Conservation (phyloP, 2,329 filamentous ascomycete species). For the Teratosphaeria zuluensis region DNA sequence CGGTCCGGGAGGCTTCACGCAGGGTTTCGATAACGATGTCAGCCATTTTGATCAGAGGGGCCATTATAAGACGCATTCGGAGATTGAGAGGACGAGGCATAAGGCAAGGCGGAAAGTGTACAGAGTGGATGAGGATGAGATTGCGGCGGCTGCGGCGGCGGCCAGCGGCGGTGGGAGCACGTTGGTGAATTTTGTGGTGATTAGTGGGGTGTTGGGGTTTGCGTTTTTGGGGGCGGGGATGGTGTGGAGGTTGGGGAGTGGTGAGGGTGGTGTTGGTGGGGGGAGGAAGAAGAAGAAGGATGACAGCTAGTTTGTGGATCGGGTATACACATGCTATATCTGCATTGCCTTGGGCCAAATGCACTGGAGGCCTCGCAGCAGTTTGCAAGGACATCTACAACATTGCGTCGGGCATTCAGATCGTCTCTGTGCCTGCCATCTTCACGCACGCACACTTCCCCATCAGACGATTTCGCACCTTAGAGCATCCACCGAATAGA, state of each 20-base stretch:
- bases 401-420: not conserved
- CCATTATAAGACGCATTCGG: constrained; percentile 65
- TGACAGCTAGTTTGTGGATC: no score
- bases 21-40: constrained; percentile 46
- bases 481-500: not conserved
- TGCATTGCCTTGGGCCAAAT: no score
- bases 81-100: constrained; percentile 32
- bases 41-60: constrained; percentile 68
- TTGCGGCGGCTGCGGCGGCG: constrained; percentile 5
- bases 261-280: not conserved
- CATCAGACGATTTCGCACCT: not conserved
- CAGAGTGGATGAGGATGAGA: constrained; percentile 11
- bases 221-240: not conserved
- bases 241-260: not conserved
- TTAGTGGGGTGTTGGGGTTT: constrained; percentile 20
- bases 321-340: no score
- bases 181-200: constrained; percentile 24
- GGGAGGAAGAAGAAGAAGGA: not conserved
- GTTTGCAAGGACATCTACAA: not conserved
- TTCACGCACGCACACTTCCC: not conserved
- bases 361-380: no score
- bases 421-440: not conserved
- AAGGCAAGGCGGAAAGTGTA: constrained; percentile 11
- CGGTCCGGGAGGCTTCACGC: constrained; percentile 47
- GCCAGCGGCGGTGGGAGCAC: constrained; percentile 10